Evolutionary conservation across 192 early-diverging fungal species (phyloP).

Genomic region (Mortierella claussenii): DNA sequence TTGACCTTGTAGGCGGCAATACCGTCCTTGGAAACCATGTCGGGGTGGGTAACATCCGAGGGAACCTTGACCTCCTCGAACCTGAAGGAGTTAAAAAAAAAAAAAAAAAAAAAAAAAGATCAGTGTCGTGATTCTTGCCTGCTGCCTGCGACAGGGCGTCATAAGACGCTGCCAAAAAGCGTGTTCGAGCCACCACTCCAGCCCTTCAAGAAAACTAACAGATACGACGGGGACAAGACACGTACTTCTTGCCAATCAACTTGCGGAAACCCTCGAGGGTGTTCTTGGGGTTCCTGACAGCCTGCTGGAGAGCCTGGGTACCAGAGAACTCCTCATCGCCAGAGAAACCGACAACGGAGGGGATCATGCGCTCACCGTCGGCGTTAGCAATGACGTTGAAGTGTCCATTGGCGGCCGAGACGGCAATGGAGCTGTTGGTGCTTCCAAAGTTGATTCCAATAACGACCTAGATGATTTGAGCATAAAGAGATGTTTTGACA

Average conservation of each 20-base stretch:
- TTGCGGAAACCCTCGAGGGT: constrained; percentile 92
- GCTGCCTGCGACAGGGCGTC: not conserved
- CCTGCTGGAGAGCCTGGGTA: constrained; percentile 44
- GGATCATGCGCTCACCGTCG: constrained; percentile 97
- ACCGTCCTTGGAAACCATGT: constrained; percentile 67
- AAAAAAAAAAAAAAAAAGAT: too few species aligned
- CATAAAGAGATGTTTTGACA: not conserved
- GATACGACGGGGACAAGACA: not conserved
- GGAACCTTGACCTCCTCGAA: constrained; percentile 54
- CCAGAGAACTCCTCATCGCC: constrained; percentile 87
- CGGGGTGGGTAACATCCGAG: constrained; percentile 54
- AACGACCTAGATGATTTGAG: constrained; percentile 37
- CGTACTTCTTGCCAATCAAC: constrained; percentile 85
- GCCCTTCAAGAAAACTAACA: not conserved
- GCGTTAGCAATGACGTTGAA: constrained; percentile 90
- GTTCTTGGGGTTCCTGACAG: constrained; percentile 82
- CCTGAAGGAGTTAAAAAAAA: constrained; percentile 10
- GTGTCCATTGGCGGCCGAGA: constrained; percentile 51
- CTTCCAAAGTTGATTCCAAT: constrained; percentile 91
- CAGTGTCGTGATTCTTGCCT: too few species aligned
- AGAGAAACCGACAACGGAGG: constrained; percentile 92
- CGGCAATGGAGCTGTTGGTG: constrained; percentile 83
- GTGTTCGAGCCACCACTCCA: not conserved
- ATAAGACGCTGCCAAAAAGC: not conserved
- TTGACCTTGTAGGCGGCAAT: constrained; percentile 70